A percentile compares a stretch with the other conserved stretches of the same genome.
Conservation (phyloP, 164 flowering plant genomes). For the Chimonanthus praecox region DNA sequence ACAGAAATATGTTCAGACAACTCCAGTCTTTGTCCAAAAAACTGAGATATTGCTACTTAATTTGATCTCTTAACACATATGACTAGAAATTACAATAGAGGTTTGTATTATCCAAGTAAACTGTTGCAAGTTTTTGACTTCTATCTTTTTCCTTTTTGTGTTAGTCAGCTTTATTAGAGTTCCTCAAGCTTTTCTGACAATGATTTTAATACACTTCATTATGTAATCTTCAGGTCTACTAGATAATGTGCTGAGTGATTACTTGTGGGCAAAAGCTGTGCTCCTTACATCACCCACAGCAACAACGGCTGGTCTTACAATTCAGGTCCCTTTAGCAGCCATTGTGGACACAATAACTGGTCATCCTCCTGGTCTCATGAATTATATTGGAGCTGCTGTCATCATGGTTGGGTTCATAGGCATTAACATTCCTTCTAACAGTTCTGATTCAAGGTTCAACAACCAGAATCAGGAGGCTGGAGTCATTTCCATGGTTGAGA, state of each 20-base stretch:
- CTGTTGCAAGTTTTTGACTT: too few relatives aligned
- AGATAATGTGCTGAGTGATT: conserved; percentile 93
- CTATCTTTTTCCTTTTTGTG: too few relatives aligned
- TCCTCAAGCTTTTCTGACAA: background rate
- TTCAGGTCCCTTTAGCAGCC: conserved; percentile 93
- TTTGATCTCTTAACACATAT: too few relatives aligned
- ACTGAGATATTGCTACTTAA: too few relatives aligned
- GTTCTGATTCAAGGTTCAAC: conserved; percentile 28
- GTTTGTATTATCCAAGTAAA: too few relatives aligned
- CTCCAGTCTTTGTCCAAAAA: too few relatives aligned
- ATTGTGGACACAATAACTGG: conserved; percentile 77
- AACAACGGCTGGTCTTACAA: conserved; percentile 94
- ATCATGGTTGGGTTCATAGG: conserved; percentile 81
- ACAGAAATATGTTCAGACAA: too few relatives aligned
- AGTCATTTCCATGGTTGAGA: background rate
- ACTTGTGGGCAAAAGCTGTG: conserved; percentile 95
- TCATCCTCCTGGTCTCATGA: conserved; percentile 59
- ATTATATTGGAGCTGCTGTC: conserved; percentile 75
- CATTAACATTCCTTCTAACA: conserved; percentile 67
- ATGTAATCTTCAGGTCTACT: conserved; percentile 51
- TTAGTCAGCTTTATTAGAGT: background rate
- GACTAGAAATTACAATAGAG: too few relatives aligned
- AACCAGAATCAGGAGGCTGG: conserved; percentile 31
- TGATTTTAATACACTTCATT: background rate
- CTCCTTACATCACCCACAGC: conserved; percentile 91